phyloP scores from a whole-genome alignment of 495 filamentous ascomycete genomes.

The Xylaria telfairii region DNA sequence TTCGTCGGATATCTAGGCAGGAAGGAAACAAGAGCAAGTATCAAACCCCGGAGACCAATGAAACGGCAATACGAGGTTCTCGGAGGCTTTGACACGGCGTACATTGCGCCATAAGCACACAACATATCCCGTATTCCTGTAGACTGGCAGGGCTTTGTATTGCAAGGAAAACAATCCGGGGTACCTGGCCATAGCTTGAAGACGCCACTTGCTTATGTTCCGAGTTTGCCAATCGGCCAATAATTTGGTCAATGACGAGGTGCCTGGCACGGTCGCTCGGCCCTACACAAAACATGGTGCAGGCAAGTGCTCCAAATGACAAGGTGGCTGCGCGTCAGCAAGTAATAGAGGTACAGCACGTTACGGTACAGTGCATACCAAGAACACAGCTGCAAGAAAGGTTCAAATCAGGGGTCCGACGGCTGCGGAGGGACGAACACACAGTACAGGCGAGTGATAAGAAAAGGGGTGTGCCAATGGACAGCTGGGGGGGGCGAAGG shows the following conservation, averaged over 20 bases:
- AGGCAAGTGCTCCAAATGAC: not conserved
- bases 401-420: not conserved
- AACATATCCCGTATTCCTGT: not conserved
- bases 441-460: not conserved
- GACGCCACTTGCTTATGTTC: slow-evolving; percentile 7
- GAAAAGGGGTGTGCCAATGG: slow-evolving; percentile 17
- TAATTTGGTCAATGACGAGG: not conserved
- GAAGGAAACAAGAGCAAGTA: not conserved
- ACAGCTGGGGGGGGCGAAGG: not conserved
- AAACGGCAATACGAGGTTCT: not conserved
- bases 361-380: not conserved
- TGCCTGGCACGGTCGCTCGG: not conserved
- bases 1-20: not conserved
- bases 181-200: not conserved
- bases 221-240: not conserved
- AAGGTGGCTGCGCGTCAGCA: not conserved
- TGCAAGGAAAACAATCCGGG: slow-evolving; percentile 8
- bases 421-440: not conserved
- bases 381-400: not conserved
- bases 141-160: slow-evolving; percentile 1
- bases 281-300: not conserved
- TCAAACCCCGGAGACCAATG: not conserved
- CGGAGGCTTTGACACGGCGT: not conserved
- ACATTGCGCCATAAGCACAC: not conserved
- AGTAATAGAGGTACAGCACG: not conserved